Evolutionary conservation across 768 basidiomycete genomes (phyloP), one percentile per base, ranked within the genome.

Genomic region (Mrakia gelida): DNA sequence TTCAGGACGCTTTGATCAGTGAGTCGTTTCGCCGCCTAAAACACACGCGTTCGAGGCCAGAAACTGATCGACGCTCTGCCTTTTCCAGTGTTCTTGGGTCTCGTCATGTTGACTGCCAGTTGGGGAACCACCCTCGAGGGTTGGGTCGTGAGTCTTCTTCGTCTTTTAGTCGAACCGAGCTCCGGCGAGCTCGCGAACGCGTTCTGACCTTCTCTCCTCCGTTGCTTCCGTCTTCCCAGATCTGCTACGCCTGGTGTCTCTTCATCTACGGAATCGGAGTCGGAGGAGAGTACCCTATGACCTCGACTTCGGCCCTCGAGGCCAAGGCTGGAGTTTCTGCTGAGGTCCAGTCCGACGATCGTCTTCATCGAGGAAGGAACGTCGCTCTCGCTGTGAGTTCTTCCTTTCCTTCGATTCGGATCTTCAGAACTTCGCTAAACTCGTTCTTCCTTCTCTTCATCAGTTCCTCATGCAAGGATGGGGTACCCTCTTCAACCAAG

Each of bases 251-350:
- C 10, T 83, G 81, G 81, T 82, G 80, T 4, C 82, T 85, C 45
- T 86, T 86, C 84, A 81, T 86, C 80, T 86, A 86, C 81, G 84
- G 84, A 70, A 80, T 85, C 80, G 84, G 84, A n/a, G 67, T 80
- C 34, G 80, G 81, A 43, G 81, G 81, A 70, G 83, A 84, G 79
- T 85, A 86, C 81, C 85, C 86, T 5, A 85, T 86, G 84, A 85
- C 85, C 1, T 84, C 85, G 3, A 84, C 86, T 2, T 82, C 82
- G 11, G 82, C 85, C 2, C 82, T 86, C 79, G 86, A 86, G 76
- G 81, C 81, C 68, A 81, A 82, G 71, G 59, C 78, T 3, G 82
- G 82, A n/a, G 80, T 79, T 23, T 74, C 79, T 28, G 80, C 80
- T 11, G 80, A 80, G 7, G 79, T 78, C 28, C 81, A 81, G 41